Conservation (phyloP, 352 stramenopile species). For the Blastocystis sp. region DNA sequence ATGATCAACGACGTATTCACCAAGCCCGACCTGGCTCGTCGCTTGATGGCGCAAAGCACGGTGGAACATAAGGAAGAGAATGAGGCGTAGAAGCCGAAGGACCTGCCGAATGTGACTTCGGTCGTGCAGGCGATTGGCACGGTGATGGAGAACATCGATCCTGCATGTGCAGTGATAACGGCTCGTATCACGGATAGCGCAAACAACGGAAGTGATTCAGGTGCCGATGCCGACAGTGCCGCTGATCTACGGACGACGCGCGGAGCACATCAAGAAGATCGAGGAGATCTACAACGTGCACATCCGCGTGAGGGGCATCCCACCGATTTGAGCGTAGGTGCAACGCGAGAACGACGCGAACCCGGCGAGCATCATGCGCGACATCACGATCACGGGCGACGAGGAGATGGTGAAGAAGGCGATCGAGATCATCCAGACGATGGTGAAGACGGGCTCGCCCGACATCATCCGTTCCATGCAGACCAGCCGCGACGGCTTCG, state of each 20-base stretch:
- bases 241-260: conserved; percentile 17
- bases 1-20: conserved; percentile 43
- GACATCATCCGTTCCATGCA: conserved; percentile 60
- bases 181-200: background rate
- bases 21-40: conserved; percentile 46
- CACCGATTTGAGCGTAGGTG: background rate
- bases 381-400: conserved; percentile 5
- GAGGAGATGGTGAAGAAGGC: conserved; percentile 43
- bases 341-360: conserved; percentile 6
- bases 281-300: conserved; percentile 41
- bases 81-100: background rate
- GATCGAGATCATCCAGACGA: conserved; percentile 32
- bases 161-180: background rate
- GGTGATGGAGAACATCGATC: background rate
- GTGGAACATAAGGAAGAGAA: background rate
- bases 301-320: background rate
- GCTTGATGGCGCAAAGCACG: background rate
- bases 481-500: conserved; percentile 52
- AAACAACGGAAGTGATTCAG: conserved; percentile 38
- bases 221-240: conserved; percentile 39
- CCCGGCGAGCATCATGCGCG: conserved; percentile 6
- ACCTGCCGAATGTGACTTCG: background rate
- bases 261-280: conserved; percentile 58
- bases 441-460: conserved; percentile 39
- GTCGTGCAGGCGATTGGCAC: background rate